Evolutionary conservation across 2,329 filamentous ascomycete species (phyloP).

Genomic region (Apiospora phragmitis): DNA sequence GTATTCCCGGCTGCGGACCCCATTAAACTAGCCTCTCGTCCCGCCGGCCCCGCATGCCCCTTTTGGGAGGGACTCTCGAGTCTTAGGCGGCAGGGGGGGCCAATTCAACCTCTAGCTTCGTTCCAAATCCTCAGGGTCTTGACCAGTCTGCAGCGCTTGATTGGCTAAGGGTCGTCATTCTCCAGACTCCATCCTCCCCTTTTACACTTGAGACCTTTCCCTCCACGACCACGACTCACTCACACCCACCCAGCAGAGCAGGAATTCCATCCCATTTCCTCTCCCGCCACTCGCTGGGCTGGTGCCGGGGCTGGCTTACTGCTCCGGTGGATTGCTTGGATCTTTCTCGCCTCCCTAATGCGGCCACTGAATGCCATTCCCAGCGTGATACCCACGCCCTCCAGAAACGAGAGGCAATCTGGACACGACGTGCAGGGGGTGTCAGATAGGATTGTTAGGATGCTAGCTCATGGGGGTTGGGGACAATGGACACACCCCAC

Average conservation of each 20-base stretch:
- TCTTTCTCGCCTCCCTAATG: neutral
- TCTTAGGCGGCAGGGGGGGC: neutral
- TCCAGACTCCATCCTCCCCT: neutral
- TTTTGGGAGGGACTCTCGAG: neutral
- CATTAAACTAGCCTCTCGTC: neutral
- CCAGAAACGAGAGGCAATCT: neutral
- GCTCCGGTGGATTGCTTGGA: neutral
- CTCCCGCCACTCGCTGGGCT: neutral
- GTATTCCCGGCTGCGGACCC: neutral
- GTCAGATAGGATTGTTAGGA: neutral
- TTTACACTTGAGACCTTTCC: neutral
- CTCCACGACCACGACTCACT: neutral
- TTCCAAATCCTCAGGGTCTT: neutral
- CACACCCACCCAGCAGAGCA: neutral
- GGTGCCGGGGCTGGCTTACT: neutral
- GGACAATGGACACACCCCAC: neutral
- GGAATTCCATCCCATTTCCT: neutral
- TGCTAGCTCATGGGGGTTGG: neutral
- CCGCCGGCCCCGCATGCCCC: conserved; percentile 6
- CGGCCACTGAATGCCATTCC: neutral
- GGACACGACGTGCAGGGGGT: neutral
- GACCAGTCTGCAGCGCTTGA: neutral
- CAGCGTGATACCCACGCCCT: neutral
- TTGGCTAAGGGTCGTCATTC: neutral
- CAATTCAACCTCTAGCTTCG: conserved; percentile 6